A percentile compares a stretch with the other conserved stretches of the same genome.
phyloP scores from a whole-genome alignment of 202 grass and related monocot species.

The Panicum hallii region DNA sequence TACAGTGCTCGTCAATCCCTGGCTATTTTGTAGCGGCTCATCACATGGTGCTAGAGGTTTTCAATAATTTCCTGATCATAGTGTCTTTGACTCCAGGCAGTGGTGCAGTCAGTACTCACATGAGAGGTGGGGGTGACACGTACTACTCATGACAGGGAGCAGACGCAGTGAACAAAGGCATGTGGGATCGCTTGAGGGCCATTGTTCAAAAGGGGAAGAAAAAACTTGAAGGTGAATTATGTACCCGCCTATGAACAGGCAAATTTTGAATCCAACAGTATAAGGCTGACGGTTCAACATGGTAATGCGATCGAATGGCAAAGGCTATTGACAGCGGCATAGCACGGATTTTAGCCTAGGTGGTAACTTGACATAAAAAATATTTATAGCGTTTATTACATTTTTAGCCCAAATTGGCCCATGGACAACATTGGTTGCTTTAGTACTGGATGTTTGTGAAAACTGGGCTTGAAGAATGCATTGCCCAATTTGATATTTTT shows the following conservation, averaged over 20 bases:
- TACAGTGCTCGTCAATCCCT: slow-evolving; percentile 18
- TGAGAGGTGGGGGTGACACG: neutral
- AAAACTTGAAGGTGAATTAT: neutral
- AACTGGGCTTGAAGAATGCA: neutral
- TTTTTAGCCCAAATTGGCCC: neutral
- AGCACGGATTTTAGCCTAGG: too few species aligned
- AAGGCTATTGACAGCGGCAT: too few species aligned
- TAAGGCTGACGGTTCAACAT: too few species aligned
- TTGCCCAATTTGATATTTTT: too few species aligned
- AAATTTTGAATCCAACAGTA: neutral
- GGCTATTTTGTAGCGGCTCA: neutral
- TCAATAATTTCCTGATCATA: slow-evolving; percentile 22
- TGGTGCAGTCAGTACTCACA: slow-evolving; percentile 2
- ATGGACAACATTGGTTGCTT: neutral
- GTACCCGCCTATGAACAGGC: too few species aligned
- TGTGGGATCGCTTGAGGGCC: neutral
- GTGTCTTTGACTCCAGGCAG: slow-evolving; percentile 44
- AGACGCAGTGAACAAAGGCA: neutral
- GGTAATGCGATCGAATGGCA: too few species aligned
- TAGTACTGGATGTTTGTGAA: neutral
- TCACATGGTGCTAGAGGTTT: slow-evolving; percentile 36
- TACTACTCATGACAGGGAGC: neutral
- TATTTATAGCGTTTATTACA: too few species aligned
- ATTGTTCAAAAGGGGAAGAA: neutral
- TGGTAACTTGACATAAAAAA: neutral